Conservation (phyloP, 2,329 filamentous ascomycete genomes). For the Daldinia eschscholtzii region DNA sequence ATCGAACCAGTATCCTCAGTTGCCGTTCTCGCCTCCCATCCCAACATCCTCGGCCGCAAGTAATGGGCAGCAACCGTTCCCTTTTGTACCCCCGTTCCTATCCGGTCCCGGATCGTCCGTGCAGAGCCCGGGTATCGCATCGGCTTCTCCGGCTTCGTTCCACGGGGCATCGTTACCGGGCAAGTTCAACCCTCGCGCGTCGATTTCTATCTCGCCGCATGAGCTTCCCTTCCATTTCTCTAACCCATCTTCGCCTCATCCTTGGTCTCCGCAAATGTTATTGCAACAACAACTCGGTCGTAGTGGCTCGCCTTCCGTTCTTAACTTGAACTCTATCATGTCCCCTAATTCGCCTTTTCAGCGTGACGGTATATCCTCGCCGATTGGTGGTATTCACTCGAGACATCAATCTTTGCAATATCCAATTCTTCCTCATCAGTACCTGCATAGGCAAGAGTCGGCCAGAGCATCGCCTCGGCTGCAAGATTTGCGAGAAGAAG, state of each 20-base stretch:
- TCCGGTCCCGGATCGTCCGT: slow-evolving; percentile 70
- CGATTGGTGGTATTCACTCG: slow-evolving; percentile 62
- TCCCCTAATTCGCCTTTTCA: slow-evolving; percentile 75
- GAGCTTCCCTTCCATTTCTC: slow-evolving; percentile 77
- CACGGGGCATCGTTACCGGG: slow-evolving; percentile 64
- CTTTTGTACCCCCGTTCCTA: slow-evolving; percentile 70
- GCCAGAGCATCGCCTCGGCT: slow-evolving; percentile 71
- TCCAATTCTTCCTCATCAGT: slow-evolving; percentile 67
- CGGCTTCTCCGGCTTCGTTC: slow-evolving; percentile 79
- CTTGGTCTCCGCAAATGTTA: slow-evolving; percentile 70
- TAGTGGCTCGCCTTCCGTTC: slow-evolving; percentile 74
- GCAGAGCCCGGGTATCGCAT: slow-evolving; percentile 72
- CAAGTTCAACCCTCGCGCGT: slow-evolving; percentile 78
- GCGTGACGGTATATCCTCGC: slow-evolving; percentile 61
- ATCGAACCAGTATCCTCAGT: slow-evolving; percentile 79
- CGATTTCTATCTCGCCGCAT: slow-evolving; percentile 73
- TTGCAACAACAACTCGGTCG: slow-evolving; percentile 65
- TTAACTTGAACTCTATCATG: slow-evolving; percentile 66
- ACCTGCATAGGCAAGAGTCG: slow-evolving; percentile 67
- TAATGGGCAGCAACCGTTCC: slow-evolving; percentile 68
- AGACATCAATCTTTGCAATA: slow-evolving; percentile 72
- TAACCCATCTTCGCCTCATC: slow-evolving; percentile 70
- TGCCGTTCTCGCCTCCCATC: slow-evolving; percentile 86
- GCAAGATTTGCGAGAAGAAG: slow-evolving; percentile 81
- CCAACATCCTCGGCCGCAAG: slow-evolving; percentile 83